These are phyloP conservation scores for Candolleomyces eurysporus DNA, from an alignment of 768 basidiomycete species.

Conservation along the genomic window DNA sequence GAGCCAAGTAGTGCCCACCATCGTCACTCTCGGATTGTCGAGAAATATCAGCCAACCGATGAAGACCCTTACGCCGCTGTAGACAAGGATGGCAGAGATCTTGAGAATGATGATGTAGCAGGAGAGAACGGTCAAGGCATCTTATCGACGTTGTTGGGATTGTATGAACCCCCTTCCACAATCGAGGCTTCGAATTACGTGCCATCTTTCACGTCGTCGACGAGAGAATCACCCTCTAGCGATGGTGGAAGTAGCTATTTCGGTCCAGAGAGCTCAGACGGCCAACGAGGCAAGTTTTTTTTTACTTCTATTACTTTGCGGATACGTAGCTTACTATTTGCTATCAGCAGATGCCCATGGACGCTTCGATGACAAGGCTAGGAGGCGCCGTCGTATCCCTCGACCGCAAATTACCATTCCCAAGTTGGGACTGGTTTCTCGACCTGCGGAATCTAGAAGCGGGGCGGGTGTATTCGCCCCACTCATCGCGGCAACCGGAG, in stretches of 20 bases:
- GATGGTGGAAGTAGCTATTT: neutral
- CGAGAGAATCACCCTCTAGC: neutral
- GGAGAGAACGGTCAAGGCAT: neutral
- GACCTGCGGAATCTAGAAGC: slow-evolving; percentile 44
- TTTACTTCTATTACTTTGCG: neutral
- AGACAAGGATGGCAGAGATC: neutral
- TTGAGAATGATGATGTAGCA: neutral
- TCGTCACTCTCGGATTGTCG: neutral
- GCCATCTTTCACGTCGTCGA: neutral
- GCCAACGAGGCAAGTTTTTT: neutral
- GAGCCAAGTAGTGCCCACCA: neutral
- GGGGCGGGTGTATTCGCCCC: slow-evolving; percentile 67
- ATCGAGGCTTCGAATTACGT: neutral
- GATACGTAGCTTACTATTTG: neutral
- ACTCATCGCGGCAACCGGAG: slow-evolving; percentile 68
- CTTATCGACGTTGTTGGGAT: neutral
- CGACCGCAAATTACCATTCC: slow-evolving; percentile 3
- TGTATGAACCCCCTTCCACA: neutral
- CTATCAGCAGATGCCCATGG: neutral
- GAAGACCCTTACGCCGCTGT: neutral
- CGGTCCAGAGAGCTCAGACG: neutral
- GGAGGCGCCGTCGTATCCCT: neutral
- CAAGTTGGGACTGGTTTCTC: slow-evolving; percentile 4
- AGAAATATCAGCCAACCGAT: neutral
- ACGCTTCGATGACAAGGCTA: slow-evolving; percentile 5